Conservation (phyloP, 495 filamentous ascomycete species). For the Platismatia glauca region DNA sequence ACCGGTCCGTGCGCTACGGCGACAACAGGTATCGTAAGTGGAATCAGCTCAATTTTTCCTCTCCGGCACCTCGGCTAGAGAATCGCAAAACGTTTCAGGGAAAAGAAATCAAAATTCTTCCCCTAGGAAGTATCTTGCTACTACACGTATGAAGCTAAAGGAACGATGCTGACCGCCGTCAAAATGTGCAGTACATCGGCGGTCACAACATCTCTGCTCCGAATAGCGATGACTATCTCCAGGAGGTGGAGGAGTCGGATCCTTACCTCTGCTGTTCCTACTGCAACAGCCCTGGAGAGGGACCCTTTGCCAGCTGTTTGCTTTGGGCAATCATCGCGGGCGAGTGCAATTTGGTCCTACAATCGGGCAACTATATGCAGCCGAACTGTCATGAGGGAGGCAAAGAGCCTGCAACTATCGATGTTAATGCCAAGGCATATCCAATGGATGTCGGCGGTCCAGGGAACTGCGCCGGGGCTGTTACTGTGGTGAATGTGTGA, state of each 20-base stretch:
- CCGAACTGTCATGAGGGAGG: neutral
- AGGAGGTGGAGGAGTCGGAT: neutral
- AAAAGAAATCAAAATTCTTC: neutral
- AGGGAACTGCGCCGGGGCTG: neutral
- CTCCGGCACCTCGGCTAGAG: too few species aligned
- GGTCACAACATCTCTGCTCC: neutral
- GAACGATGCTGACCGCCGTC: neutral
- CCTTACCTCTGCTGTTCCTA: neutral
- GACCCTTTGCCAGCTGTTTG: neutral
- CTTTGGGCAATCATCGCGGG: neutral
- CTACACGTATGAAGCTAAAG: neutral
- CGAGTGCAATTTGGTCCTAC: neutral
- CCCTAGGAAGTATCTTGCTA: neutral
- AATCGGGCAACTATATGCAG: neutral
- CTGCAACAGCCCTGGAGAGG: neutral
- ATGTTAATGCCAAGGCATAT: neutral
- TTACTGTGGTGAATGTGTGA: neutral
- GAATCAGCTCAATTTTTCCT: neutral
- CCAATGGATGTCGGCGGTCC: neutral
- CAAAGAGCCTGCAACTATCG: conserved; percentile 1
- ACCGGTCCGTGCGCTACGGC: neutral
- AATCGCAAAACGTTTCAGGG: too few species aligned
- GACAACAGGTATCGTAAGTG: neutral
- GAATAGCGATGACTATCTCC: neutral
- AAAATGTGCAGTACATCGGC: neutral